Evolutionary conservation across 768 basidiomycete genomes (phyloP), one percentile per base, ranked within the genome.

Genomic region (Lentinula raphanica): DNA sequence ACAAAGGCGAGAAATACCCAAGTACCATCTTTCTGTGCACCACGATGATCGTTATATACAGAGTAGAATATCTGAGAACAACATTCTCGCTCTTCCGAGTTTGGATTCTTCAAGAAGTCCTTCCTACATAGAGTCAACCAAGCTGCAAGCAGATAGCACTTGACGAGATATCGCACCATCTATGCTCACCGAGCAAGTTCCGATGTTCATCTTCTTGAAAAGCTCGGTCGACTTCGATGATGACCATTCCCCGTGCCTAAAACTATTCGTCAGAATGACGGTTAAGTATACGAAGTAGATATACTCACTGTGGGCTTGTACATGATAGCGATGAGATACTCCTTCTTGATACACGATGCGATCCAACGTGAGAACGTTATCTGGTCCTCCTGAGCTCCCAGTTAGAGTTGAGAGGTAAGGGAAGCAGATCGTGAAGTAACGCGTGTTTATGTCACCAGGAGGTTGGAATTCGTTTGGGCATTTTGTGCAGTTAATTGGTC

Each of bases 21-120:
- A n/a, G 28, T 31, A 44, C 54, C 54, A 44, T 55, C 54, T 42
- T 55, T 55, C 40, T 55, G 54, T 3, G 54, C 54, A 19, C 23
- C 44, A 15, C 54, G 54, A 38, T 46, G 40, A 9, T 28, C 42
- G 8, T 1, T 29, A 23, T 55, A 55, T 4, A 27, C 27, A 5
- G 54, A 55, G 21, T 55, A 35, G 17, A 44, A 55, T 11, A 55
- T 44, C 32, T 55, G 40, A 6, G 54, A 42, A 23, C 28, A 28
- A 23, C 54, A 36, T 21, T 3, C 3, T 44, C 23, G 23, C 31
- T 55, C 54, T 19, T 55, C 54, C 3, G 8, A 17, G 28, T 8
- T 44, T 21, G 54, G 54, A 21, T n/a, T 13, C 28, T 45, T 42
- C 17, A 55, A 29, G 6, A 55, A 55, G 12, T 55, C 38, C 4